Conservation (phyloP, 129 eudicot species). For the Dittrichia graveolens region DNA sequence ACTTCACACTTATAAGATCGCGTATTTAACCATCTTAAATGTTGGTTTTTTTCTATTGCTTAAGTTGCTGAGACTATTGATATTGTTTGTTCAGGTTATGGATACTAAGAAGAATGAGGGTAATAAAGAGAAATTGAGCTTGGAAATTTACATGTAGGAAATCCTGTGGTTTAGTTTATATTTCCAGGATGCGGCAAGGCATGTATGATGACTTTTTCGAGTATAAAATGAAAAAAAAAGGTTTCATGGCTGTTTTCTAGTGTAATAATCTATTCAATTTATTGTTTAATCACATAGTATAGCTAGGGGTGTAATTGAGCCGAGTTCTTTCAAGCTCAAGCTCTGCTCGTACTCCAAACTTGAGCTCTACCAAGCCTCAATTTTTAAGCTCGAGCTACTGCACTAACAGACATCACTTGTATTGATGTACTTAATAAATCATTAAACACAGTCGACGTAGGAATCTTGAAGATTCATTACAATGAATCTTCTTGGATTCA, state of each 20-base stretch:
- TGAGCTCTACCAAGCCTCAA: no score
- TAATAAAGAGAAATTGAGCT: slow-evolving; percentile 13
- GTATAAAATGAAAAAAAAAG: slow-evolving; percentile 20
- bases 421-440: no score
- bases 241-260: neutral
- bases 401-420: no score
- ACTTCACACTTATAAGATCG: neutral
- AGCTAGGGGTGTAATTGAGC: no score
- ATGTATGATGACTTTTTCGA: slow-evolving; percentile 26
- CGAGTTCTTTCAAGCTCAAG: no score
- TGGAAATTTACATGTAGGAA: slow-evolving; percentile 23
- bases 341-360: no score
- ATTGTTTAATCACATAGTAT: no score
- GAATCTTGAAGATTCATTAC: neutral
- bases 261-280: neutral
- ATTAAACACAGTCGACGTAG: neutral
- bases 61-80: neutral
- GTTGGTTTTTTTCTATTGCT: neutral
- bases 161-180: slow-evolving; percentile 20
- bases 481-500: neutral
- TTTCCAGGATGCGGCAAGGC: slow-evolving; percentile 33
- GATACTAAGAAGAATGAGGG: slow-evolving; percentile 52
- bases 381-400: no score
- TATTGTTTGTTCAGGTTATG: slow-evolving; percentile 54
- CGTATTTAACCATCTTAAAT: neutral